phyloP scores from a whole-genome alignment of 352 stramenopile genomes.

The Pythium phragmitis region DNA sequence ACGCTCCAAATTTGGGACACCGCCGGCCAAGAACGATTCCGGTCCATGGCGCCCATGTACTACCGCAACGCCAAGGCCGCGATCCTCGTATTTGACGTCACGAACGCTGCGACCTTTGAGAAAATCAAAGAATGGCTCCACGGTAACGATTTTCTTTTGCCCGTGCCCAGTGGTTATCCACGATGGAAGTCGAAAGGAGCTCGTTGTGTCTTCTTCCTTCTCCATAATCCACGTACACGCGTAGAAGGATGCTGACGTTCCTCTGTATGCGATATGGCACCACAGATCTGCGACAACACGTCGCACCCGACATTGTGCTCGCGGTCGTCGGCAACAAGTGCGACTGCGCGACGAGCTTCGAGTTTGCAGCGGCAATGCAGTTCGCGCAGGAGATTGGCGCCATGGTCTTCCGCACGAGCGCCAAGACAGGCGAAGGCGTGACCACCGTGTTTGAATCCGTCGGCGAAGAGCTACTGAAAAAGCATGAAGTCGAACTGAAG shows the following conservation, averaged over 20 bases:
- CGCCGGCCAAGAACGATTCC: slow-evolving; percentile 74
- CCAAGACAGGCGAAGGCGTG: slow-evolving; percentile 80
- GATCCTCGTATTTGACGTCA: slow-evolving; percentile 86
- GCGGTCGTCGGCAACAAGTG: slow-evolving; percentile 86
- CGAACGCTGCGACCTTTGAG: slow-evolving; percentile 73
- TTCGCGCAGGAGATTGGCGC: slow-evolving; percentile 81
- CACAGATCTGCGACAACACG: slow-evolving; percentile 73
- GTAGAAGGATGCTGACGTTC: neutral
- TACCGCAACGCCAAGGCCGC: slow-evolving; percentile 88
- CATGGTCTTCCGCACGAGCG: slow-evolving; percentile 79
- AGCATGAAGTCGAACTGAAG: slow-evolving; percentile 68
- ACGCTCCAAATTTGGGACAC: slow-evolving; percentile 90
- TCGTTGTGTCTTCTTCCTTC: neutral
- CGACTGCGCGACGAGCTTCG: slow-evolving; percentile 60
- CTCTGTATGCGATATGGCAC: neutral
- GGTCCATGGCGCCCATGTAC: slow-evolving; percentile 90
- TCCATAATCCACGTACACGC: neutral
- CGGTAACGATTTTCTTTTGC: slow-evolving; percentile 27
- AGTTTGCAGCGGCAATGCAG: slow-evolving; percentile 67
- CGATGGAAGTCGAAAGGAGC: too few relatives aligned
- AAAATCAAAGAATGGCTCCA: slow-evolving; percentile 88
- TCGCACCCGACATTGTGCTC: slow-evolving; percentile 76
- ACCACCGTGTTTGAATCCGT: slow-evolving; percentile 74
- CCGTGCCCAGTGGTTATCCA: too few relatives aligned
- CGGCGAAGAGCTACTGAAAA: slow-evolving; percentile 69